Conservation (phyloP, 2,329 filamentous ascomycete genomes). For the Clonostachys rosea region DNA sequence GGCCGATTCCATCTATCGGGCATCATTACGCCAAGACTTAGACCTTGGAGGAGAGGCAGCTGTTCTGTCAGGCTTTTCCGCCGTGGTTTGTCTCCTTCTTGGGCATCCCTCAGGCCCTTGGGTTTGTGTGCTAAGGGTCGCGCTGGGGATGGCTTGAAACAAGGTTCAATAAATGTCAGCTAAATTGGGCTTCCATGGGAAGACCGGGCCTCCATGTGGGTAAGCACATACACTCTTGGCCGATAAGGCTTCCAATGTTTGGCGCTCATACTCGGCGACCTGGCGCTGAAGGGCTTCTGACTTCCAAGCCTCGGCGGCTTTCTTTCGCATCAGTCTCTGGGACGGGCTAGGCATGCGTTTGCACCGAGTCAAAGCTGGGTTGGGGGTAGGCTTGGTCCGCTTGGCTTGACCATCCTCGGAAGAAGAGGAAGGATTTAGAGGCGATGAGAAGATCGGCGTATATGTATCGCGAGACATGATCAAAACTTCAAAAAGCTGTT, state of each 20-base stretch:
- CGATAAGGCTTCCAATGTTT: constrained; percentile 2
- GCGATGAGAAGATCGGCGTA: constrained; percentile 15
- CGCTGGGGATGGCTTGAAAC: no score
- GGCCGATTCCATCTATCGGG: no score
- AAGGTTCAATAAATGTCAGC: no score
- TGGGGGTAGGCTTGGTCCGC: neutral
- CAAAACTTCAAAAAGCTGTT: no score
- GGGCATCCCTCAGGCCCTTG: no score
- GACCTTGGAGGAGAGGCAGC: no score
- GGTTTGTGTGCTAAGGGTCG: no score
- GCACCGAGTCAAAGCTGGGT: constrained; percentile 6
- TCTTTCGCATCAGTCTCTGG: constrained; percentile 31
- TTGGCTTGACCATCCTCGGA: neutral
- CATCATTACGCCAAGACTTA: no score
- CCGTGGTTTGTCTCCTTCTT: no score
- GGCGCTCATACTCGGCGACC: constrained; percentile 12
- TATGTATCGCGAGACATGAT: constrained; percentile 5
- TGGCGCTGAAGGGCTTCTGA: constrained; percentile 22
- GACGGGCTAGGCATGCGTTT: constrained; percentile 27
- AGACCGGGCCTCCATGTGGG: no score
- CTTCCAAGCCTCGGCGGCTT: constrained; percentile 34
- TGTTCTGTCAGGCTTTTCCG: no score
- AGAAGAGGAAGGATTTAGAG: constrained; percentile 13
- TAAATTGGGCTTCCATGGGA: no score
- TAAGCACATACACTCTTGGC: neutral